Conservation (phyloP, 108 stramenopile genomes). For the Discostella pseudostelligera region DNA sequence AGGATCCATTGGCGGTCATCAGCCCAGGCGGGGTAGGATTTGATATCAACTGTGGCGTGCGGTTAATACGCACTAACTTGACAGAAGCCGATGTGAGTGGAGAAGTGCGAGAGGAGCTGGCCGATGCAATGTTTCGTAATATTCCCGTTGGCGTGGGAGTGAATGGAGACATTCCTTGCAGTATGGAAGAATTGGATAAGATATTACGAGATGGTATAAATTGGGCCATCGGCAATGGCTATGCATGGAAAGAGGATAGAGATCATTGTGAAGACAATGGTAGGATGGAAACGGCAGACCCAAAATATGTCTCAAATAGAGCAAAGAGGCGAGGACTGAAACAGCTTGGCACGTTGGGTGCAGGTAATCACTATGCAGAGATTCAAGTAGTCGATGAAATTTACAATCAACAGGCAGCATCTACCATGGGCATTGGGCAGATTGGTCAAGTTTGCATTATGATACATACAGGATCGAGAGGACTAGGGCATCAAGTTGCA, state of each 20-base stretch:
- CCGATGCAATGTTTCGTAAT: slow-evolving; percentile 78
- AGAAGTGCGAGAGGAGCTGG: slow-evolving; percentile 50
- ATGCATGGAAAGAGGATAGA: slow-evolving; percentile 87
- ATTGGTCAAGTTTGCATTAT: slow-evolving; percentile 78
- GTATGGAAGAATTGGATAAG: slow-evolving; percentile 58
- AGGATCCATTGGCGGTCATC: slow-evolving; percentile 70
- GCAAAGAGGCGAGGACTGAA: slow-evolving; percentile 85
- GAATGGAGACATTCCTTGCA: slow-evolving; percentile 70
- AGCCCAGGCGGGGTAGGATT: slow-evolving; percentile 82
- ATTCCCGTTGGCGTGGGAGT: slow-evolving; percentile 86
- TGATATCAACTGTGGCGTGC: slow-evolving; percentile 86
- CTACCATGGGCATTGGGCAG: slow-evolving; percentile 67
- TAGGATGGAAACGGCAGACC: slow-evolving; percentile 66
- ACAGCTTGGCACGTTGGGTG: slow-evolving; percentile 83
- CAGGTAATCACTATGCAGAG: slow-evolving; percentile 87
- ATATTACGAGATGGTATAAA: slow-evolving; percentile 78
- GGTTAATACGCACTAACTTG: slow-evolving; percentile 81
- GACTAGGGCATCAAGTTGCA: slow-evolving; percentile 88
- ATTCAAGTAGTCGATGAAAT: slow-evolving; percentile 87
- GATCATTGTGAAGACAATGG: slow-evolving; percentile 72
- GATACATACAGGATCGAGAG: slow-evolving; percentile 82
- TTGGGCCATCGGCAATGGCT: slow-evolving; percentile 74
- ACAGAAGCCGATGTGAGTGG: slow-evolving; percentile 60
- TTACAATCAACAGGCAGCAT: slow-evolving; percentile 64
- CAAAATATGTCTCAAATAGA: slow-evolving; percentile 53